Percentiles rank a stretch among this genome's conserved stretches.
These are phyloP conservation scores for Hymenotorrendiella dingleyae DNA, from an alignment of 2,329 filamentous ascomycete species.

Conservation along the genomic window DNA sequence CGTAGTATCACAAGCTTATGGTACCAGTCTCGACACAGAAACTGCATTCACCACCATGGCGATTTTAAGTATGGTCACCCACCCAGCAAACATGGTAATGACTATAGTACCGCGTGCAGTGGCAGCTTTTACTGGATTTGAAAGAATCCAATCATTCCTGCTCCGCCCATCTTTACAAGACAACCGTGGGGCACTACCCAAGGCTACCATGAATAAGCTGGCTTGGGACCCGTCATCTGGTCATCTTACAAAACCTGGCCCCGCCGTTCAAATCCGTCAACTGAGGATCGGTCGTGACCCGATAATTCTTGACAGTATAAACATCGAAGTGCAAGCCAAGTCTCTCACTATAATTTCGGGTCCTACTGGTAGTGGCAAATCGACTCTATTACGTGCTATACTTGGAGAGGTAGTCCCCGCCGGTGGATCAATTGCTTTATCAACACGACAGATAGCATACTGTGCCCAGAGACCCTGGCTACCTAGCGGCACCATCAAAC, in stretches of 20 bases:
- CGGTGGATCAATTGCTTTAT: slow-evolving; percentile 25
- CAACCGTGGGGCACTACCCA: neutral
- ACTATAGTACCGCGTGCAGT: slow-evolving; percentile 16
- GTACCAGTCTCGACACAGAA: slow-evolving; percentile 12
- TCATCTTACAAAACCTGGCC: neutral
- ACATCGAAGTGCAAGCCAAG: slow-evolving; percentile 9
- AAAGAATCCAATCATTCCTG: slow-evolving; percentile 25
- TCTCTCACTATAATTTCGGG: slow-evolving; percentile 21
- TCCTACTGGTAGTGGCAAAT: slow-evolving; percentile 29
- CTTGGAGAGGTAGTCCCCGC: slow-evolving; percentile 27
- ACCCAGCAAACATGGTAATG: slow-evolving; percentile 22
- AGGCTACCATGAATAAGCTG: neutral
- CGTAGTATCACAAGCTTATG: slow-evolving; percentile 7
- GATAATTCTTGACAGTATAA: slow-evolving; percentile 11
- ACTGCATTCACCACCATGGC: slow-evolving; percentile 20
- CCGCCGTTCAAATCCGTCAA: slow-evolving; percentile 6
- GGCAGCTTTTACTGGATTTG: slow-evolving; percentile 14
- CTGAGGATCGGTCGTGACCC: slow-evolving; percentile 4
- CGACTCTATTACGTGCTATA: slow-evolving; percentile 25
- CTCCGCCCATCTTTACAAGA: neutral
- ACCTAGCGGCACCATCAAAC: slow-evolving; percentile 30
- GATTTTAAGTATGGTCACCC: slow-evolving; percentile 18
- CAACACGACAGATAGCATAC: slow-evolving; percentile 30
- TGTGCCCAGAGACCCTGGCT: slow-evolving; percentile 36
- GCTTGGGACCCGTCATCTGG: neutral